These are phyloP conservation scores for Eucalyptus rudis DNA, from an alignment of 345 rosid species.

Conservation along the genomic window DNA sequence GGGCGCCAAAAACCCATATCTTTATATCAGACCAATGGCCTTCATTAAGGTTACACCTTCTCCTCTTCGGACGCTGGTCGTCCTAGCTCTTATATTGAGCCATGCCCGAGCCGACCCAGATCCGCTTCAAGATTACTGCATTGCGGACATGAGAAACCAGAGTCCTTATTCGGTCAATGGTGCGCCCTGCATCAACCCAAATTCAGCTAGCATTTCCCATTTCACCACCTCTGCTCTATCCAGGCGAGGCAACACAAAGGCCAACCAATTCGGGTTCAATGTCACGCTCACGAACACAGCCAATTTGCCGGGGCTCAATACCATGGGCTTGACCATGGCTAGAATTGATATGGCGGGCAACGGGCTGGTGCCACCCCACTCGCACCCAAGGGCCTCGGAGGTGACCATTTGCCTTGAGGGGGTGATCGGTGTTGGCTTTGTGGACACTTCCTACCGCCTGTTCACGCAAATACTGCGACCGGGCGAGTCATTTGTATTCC, in stretches of 20 bases:
- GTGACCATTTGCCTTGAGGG: conserved; percentile 56
- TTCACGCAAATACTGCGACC: conserved; percentile 37
- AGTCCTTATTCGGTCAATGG: conserved; percentile 28
- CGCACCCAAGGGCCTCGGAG: conserved; percentile 73
- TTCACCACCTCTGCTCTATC: conserved; percentile 53
- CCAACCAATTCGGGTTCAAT: conserved; percentile 35
- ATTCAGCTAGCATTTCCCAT: conserved; percentile 10
- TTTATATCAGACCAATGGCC: neutral
- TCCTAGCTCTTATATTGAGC: conserved; percentile 17
- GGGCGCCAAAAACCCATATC: neutral
- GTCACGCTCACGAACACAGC: conserved; percentile 33
- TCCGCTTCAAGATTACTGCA: conserved; percentile 69
- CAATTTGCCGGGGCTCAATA: conserved; percentile 62
- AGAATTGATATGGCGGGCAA: conserved; percentile 25
- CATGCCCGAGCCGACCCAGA: conserved; percentile 40
- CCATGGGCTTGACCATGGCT: conserved; percentile 67
- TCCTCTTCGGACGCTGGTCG: neutral
- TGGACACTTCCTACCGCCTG: conserved; percentile 36
- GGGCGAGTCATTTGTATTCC: conserved; percentile 65
- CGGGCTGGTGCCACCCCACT: conserved; percentile 46
- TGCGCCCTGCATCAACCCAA: conserved; percentile 44
- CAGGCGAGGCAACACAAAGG: conserved; percentile 24
- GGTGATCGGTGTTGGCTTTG: conserved; percentile 41
- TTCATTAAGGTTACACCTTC: neutral
- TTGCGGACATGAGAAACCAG: conserved; percentile 27